Conservation (phyloP, 1,284 basidiomycete species). For the Heterobasidion irregulare region DNA sequence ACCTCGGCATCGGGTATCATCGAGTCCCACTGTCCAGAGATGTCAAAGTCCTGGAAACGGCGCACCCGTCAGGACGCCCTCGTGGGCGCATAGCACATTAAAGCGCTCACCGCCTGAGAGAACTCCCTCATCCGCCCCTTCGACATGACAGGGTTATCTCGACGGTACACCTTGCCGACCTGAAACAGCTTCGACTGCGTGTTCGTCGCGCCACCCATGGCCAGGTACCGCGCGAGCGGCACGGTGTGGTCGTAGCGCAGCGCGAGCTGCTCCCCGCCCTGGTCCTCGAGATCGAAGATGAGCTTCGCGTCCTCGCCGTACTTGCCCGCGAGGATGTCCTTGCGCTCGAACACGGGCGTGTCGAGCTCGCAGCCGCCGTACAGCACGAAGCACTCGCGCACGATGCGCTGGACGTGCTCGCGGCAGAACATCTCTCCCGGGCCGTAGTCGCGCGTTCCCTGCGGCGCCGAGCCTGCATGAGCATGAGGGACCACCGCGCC, state of each 20-base stretch:
- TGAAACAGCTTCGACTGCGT: conserved; percentile 86
- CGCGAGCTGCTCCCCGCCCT: conserved; percentile 96
- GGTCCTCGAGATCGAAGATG: conserved; percentile 97
- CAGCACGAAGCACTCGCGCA: conserved; percentile 83
- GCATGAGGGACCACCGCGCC: neutral
- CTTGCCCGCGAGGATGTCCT: conserved; percentile 92
- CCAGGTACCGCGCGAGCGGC: conserved; percentile 91
- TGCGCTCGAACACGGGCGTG: conserved; percentile 97
- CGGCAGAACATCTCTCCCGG: conserved; percentile 93
- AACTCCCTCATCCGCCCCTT: conserved; percentile 99
- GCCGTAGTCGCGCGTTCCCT: conserved; percentile 96
- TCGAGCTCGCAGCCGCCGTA: conserved; percentile 93
- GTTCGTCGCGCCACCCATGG: conserved; percentile 81
- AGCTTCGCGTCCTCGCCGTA: conserved; percentile 98
- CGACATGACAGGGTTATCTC: conserved; percentile 96
- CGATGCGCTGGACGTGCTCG: conserved; percentile 83
- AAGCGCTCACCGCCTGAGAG: conserved; percentile 80
- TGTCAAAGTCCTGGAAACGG: conserved; percentile 85
- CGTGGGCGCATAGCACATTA: neutral
- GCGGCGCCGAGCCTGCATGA: conserved; percentile 11
- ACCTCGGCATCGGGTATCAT: conserved; percentile 98
- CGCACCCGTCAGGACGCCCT: conserved; percentile 6
- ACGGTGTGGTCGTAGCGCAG: conserved; percentile 97
- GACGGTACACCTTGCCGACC: conserved; percentile 94
- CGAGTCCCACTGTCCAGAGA: conserved; percentile 87